Percentiles rank a stretch among this genome's conserved stretches.
phyloP scores from a whole-genome alignment of 1,139 yeast species.

The Pneumocystis carinii region DNA sequence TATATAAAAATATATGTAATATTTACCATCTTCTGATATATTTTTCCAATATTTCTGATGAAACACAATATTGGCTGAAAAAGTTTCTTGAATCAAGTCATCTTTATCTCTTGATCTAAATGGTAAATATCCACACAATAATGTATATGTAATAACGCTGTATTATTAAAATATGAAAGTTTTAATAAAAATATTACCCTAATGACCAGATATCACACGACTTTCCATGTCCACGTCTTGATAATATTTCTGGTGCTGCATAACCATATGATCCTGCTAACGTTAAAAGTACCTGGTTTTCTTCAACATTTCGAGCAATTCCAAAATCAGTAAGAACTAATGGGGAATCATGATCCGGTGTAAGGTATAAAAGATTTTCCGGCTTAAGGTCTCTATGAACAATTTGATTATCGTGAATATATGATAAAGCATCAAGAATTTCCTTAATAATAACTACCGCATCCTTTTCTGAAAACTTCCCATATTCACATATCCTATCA shows the following conservation, averaged over 20 bases:
- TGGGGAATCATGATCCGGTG: conserved; percentile 40
- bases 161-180: neutral
- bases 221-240: conserved; percentile 69
- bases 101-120: conserved; percentile 70
- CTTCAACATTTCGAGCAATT: conserved; percentile 54
- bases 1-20: neutral
- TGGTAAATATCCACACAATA: conserved; percentile 86
- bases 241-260: conserved; percentile 83
- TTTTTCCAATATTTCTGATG: conserved; percentile 78
- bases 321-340: conserved; percentile 87
- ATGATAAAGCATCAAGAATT: conserved; percentile 55
- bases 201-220: conserved; percentile 89
- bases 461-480: conserved; percentile 71
- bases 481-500: conserved; percentile 62
- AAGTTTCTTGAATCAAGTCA: conserved; percentile 26
- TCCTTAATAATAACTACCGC: conserved; percentile 59
- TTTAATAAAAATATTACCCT: conserved; percentile 21
- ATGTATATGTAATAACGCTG: conserved; percentile 73
- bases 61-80: conserved; percentile 32
- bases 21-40: conserved; percentile 38
- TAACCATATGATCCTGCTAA: conserved; percentile 88
- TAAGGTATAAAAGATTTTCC: conserved; percentile 62
- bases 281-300: conserved; percentile 51
- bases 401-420: conserved; percentile 54
- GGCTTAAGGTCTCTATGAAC: conserved; percentile 89